These are phyloP conservation scores for Blastomyces gilchristii DNA, from an alignment of 2,329 filamentous ascomycete species.

Conservation along the genomic window DNA sequence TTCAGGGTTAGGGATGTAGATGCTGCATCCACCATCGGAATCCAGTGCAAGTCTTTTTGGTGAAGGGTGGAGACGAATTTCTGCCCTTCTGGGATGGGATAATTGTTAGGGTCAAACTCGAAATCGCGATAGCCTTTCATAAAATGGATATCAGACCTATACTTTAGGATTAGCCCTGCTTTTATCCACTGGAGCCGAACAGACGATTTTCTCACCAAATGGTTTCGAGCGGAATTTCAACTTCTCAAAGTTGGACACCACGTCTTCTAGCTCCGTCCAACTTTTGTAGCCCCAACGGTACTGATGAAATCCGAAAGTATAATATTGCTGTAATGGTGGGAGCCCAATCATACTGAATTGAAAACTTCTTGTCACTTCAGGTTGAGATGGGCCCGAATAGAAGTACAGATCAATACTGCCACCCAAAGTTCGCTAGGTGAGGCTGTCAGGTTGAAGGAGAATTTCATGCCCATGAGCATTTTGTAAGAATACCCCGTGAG, in stretches of 20 bases:
- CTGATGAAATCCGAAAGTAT: constrained; percentile 71
- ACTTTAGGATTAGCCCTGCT: background rate
- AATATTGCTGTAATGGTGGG: constrained; percentile 73
- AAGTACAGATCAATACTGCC: constrained; percentile 73
- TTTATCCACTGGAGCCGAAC: background rate
- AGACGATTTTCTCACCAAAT: constrained; percentile 28
- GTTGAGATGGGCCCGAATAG: constrained; percentile 60
- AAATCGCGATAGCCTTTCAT: constrained; percentile 54
- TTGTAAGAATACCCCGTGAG: constrained; percentile 66
- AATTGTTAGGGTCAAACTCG: constrained; percentile 45
- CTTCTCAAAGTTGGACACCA: constrained; percentile 43
- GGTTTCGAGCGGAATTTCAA: constrained; percentile 48
- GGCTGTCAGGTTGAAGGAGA: constrained; percentile 50
- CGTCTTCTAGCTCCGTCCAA: constrained; percentile 55
- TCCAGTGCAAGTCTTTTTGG: constrained; percentile 46
- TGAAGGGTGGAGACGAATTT: constrained; percentile 46
- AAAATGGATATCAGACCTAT: constrained; percentile 41
- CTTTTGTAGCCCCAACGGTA: constrained; percentile 74
- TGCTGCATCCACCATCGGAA: constrained; percentile 54
- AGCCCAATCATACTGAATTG: constrained; percentile 56
- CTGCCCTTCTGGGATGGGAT: constrained; percentile 40
- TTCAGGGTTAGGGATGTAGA: constrained; percentile 62
- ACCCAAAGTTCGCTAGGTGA: constrained; percentile 66
- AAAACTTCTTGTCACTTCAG: constrained; percentile 61
- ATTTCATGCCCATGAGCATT: constrained; percentile 70